A percentile compares a stretch with the other conserved stretches of the same genome.
Evolutionary conservation across 2,329 filamentous ascomycete species (phyloP).

Genomic region (Phyllosticta citriasiana): DNA sequence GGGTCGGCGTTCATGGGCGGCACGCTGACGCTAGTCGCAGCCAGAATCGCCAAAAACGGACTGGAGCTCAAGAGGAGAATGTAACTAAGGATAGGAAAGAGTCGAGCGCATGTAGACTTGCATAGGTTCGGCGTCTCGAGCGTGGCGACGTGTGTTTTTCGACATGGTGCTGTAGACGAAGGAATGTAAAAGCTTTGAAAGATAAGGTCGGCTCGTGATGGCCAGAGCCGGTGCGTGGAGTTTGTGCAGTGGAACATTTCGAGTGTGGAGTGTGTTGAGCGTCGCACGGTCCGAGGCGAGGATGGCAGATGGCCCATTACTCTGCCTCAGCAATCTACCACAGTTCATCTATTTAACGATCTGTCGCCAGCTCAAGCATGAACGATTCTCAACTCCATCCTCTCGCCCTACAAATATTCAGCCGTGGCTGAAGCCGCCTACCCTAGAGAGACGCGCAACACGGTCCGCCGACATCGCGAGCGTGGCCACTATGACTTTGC

Average conservation of each 20-base stretch:
- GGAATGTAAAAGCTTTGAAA: background rate
- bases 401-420: background rate
- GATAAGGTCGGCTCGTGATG: background rate
- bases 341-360: background rate
- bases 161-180: background rate
- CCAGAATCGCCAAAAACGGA: background rate
- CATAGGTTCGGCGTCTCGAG: background rate
- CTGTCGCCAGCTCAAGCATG: background rate
- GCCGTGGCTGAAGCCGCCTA: background rate
- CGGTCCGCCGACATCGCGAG: background rate
- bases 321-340: background rate
- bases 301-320: background rate
- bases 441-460: background rate
- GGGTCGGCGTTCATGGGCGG: constrained; percentile 14
- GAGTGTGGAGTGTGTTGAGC: background rate
- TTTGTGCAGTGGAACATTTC: background rate
- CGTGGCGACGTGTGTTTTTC: too few relatives aligned
- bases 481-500: constrained; percentile 60
- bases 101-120: background rate
- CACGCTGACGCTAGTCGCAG: background rate
- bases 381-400: background rate
- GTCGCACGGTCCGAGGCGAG: background rate
- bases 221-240: background rate
- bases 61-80: background rate
- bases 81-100: background rate